These are phyloP conservation scores for Oryza glumipatula DNA, from an alignment of 176 grass and related monocot species.

Conservation along the genomic window DNA sequence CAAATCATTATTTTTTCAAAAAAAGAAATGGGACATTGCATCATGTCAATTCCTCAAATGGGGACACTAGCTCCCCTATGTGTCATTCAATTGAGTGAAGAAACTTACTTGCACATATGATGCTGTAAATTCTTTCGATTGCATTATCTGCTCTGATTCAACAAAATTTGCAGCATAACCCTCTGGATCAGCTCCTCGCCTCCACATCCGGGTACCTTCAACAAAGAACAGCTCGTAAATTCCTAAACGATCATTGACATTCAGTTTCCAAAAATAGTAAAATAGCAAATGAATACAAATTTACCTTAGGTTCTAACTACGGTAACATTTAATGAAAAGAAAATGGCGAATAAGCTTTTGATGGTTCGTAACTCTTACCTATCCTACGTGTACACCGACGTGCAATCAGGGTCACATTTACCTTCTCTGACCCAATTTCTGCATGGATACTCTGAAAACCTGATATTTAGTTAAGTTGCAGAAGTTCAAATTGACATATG, in stretches of 20 bases:
- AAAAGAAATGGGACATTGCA: background rate
- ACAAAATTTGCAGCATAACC: conserved; percentile 94
- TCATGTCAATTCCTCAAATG: background rate
- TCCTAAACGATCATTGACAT: background rate
- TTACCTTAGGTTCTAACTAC: background rate
- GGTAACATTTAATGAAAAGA: background rate
- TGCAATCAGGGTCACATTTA: conserved; percentile 80
- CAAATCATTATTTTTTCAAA: background rate
- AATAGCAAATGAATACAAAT: background rate
- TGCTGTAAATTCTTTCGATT: conserved; percentile 80
- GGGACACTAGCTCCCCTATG: background rate
- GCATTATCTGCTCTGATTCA: conserved; percentile 86
- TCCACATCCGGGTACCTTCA: conserved; percentile 98
- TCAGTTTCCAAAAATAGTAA: background rate
- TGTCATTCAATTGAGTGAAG: background rate
- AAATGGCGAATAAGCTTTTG: conserved; percentile 1
- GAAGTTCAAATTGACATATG: conserved; percentile 31
- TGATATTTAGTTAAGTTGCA: conserved; percentile 73
- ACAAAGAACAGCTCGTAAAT: background rate
- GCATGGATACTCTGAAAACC: conserved; percentile 78
- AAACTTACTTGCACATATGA: conserved; percentile 91
- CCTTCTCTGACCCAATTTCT: conserved; percentile 61
- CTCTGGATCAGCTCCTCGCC: conserved; percentile 82
- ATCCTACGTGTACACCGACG: conserved; percentile 81
- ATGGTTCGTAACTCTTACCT: conserved; percentile 49